These are phyloP conservation scores for Neurospora cerealis DNA, from an alignment of 495 filamentous ascomycete species.

Conservation along the genomic window DNA sequence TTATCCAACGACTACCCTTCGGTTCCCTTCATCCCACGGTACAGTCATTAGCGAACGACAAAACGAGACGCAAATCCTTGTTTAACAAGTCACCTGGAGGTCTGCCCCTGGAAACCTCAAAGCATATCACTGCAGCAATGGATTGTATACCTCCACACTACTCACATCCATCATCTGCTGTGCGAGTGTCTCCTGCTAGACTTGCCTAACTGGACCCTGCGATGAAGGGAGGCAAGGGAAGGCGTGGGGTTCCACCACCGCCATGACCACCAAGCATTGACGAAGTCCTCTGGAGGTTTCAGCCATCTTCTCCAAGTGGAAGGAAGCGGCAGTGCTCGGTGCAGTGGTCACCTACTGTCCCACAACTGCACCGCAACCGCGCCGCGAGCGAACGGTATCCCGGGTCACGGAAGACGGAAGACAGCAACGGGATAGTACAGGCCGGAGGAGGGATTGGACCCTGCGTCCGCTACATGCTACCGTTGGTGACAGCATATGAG, in stretches of 20 bases:
- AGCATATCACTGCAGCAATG: neutral
- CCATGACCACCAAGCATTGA: neutral
- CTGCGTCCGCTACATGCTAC: neutral
- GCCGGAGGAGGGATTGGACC: neutral
- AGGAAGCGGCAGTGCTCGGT: neutral
- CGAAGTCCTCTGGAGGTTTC: neutral
- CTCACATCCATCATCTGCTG: neutral
- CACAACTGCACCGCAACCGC: neutral
- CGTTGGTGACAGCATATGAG: neutral
- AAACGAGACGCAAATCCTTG: neutral
- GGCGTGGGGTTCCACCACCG: neutral
- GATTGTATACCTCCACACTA: neutral
- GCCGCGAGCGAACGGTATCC: neutral
- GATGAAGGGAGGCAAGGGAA: neutral
- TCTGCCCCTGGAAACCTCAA: neutral
- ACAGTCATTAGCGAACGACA: neutral
- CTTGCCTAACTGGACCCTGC: neutral
- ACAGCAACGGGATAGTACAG: neutral
- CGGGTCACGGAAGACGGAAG: neutral
- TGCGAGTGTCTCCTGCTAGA: neutral
- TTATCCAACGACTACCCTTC: neutral
- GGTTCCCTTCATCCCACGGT: neutral
- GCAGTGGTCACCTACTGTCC: neutral
- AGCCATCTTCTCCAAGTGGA: neutral
- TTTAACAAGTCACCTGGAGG: neutral